Evolutionary conservation across 164 flowering plant species (phyloP), one percentile per base, ranked within the genome.

Genomic region (Vitis vinifera): DNA sequence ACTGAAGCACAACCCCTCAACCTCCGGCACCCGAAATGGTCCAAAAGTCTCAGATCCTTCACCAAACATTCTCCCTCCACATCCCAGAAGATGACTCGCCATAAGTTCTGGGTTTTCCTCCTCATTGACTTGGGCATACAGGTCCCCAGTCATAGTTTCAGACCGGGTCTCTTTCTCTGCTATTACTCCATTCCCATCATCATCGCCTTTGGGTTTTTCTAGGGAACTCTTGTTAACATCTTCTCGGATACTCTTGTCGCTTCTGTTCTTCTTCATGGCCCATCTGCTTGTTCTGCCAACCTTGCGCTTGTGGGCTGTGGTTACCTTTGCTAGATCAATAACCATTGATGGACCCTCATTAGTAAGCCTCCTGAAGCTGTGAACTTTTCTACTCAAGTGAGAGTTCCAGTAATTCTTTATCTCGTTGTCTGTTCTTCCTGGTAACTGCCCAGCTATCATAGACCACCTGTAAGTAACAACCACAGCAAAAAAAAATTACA

Each of bases 351-450:
- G 68, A 0, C 59, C 16, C 5, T 57, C 79, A 50, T 65, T 61
- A 15, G 53, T 19, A 3, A 75, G 76, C 62, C 78, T 81, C 63
- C 84, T 80, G 56, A 86, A 85, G 37, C 67, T 83, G 68, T 86
- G 77, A 16, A 93, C 71, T 78, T 85, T 87, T 55, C 93, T 76
- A 67, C 96, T 89, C 70, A 93, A 71, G 63, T 89, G 91, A 27
- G 97, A 89, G 73, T 93, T 93, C 98, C 97, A 92, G 68, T 92
- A 87, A 65, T 92, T 92, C 73, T 92, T 92, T 14, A 92, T 90
- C 75, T 92, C 97, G 69, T 92, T 92, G 78, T 92, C 97, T 53
- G 97, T 92, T 84, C 97, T 88, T 51, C 97, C 97, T 0, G 97
- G 91, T 51, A 93, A 68, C 12, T 88, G 83, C 8, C 83, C 85